Evolutionary conservation across 129 eudicot genomes (phyloP).

Genomic region (Heracleum sosnowskyi): DNA sequence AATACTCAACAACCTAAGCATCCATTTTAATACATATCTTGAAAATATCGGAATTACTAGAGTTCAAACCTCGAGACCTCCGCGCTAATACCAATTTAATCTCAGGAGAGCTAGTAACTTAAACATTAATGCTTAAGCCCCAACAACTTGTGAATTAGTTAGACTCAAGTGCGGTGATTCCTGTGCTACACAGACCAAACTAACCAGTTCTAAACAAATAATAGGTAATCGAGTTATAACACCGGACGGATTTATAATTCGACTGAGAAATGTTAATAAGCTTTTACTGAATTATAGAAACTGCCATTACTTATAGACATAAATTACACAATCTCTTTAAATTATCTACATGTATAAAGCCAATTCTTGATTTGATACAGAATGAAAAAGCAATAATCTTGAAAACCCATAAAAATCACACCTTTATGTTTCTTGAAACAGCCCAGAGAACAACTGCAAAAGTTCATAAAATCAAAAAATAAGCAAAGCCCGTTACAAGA

Average conservation of each 20-base stretch:
- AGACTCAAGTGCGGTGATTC: neutral
- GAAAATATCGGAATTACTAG: neutral
- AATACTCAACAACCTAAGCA: neutral
- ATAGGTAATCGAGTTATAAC: neutral
- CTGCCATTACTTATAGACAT: neutral
- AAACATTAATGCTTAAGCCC: neutral
- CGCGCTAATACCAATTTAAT: neutral
- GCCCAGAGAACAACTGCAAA: constrained; percentile 55
- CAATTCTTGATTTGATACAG: neutral
- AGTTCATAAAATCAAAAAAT: neutral
- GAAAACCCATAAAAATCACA: constrained; percentile 6
- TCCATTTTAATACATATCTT: neutral
- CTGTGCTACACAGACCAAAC: neutral
- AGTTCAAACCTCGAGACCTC: neutral
- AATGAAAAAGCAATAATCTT: neutral
- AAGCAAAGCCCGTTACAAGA: neutral
- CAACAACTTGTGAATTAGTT: neutral
- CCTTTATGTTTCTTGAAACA: constrained; percentile 95
- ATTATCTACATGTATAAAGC: neutral
- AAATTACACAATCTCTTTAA: neutral
- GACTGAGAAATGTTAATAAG: neutral
- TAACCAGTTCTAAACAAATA: neutral
- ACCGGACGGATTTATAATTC: neutral
- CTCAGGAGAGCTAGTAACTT: neutral
- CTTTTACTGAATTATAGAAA: neutral